Evolutionary conservation across 192 early-diverging fungal genomes (phyloP).

Genomic region (Mortierella claussenii): DNA sequence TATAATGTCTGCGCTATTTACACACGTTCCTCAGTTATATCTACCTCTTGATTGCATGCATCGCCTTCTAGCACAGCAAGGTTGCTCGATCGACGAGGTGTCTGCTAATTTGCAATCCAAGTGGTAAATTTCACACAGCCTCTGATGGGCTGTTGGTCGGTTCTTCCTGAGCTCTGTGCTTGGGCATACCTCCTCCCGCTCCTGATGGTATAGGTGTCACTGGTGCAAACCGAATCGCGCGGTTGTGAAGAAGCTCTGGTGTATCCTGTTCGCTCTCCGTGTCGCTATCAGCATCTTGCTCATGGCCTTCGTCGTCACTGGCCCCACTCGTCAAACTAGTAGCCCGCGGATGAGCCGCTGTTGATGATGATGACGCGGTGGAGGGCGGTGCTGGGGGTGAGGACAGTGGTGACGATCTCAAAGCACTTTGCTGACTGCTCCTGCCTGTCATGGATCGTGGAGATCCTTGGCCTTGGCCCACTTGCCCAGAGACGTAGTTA

Average conservation of each 20-base stretch:
- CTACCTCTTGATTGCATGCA: too few relatives aligned
- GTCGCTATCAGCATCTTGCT: neutral
- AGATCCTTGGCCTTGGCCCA: neutral
- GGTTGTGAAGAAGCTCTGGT: conserved; percentile 29
- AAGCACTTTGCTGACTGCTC: neutral
- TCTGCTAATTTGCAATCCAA: too few relatives aligned
- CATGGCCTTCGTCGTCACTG: neutral
- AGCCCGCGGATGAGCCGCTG: neutral
- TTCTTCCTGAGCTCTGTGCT: conserved; percentile 17
- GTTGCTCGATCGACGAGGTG: too few relatives aligned
- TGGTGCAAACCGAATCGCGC: conserved; percentile 34
- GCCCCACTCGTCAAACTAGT: conserved; percentile 1
- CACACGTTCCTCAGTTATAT: neutral
- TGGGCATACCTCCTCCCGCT: conserved; percentile 6
- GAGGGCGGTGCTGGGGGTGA: conserved; percentile 1
- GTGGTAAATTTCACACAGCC: conserved; percentile 17
- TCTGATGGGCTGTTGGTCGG: conserved; percentile 11
- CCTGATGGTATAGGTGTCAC: conserved; percentile 11
- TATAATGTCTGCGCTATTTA: neutral
- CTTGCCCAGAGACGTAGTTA: neutral
- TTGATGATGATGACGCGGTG: neutral
- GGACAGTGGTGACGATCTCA: conserved; percentile 4
- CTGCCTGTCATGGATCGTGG: conserved; percentile 1
- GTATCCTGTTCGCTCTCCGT: conserved; percentile 35
- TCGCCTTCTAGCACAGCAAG: too few relatives aligned